These are phyloP conservation scores for Populus davidiana DNA, from an alignment of 345 rosid genomes.

Conservation along the genomic window DNA sequence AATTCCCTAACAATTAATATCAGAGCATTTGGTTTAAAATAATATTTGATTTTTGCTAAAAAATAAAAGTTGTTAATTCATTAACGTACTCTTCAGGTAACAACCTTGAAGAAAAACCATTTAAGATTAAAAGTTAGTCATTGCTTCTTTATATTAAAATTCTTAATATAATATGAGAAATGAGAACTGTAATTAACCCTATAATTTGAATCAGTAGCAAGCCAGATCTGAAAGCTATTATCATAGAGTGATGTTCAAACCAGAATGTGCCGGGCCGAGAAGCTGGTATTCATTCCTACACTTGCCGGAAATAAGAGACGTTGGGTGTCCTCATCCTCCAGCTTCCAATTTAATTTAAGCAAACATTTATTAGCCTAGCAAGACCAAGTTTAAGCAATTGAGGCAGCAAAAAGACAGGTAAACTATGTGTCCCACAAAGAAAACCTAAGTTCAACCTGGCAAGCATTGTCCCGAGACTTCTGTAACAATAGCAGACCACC, in stretches of 20 bases:
- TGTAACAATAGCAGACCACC: not conserved
- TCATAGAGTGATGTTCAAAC: not conserved
- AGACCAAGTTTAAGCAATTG: not conserved
- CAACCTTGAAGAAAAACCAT: too few species aligned
- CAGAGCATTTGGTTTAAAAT: too few species aligned
- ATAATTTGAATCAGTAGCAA: too few species aligned
- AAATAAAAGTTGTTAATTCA: too few species aligned
- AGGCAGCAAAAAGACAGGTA: not conserved
- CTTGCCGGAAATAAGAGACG: not conserved
- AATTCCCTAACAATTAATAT: too few species aligned
- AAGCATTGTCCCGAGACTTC: not conserved
- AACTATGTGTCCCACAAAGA: not conserved
- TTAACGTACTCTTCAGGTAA: too few species aligned
- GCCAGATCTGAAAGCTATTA: too few species aligned
- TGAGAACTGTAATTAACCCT: too few species aligned
- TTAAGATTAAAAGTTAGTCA: too few species aligned
- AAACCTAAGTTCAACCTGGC: not conserved
- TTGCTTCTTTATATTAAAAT: too few species aligned
- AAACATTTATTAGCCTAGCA: not conserved
- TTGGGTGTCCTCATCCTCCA: not conserved
- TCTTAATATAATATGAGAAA: too few species aligned
- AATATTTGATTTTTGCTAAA: too few species aligned
- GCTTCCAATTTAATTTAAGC: not conserved
- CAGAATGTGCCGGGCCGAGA: not conserved
- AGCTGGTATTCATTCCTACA: not conserved